These are phyloP conservation scores for Penicillium roqueforti DNA, from an alignment of 495 filamentous ascomycete genomes.

Conservation along the genomic window DNA sequence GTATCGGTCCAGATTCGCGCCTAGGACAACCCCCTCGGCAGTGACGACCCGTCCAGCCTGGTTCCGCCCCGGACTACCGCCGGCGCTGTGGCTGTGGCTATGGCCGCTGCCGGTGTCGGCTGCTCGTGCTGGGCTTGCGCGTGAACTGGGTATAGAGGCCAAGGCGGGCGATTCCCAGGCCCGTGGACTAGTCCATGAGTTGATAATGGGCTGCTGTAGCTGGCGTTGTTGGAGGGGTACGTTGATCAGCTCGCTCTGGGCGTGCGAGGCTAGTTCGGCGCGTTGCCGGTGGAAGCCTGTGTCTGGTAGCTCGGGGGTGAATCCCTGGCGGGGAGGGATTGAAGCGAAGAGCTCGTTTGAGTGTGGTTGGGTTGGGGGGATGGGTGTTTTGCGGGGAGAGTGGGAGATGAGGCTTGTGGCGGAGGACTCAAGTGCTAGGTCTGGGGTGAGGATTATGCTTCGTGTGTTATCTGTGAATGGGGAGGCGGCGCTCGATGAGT, in stretches of 20 bases:
- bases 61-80: background rate
- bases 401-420: conserved; percentile 1
- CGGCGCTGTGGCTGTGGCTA: background rate
- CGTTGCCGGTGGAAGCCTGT: conserved; percentile 30
- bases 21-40: conserved; percentile 26
- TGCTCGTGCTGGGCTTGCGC: background rate
- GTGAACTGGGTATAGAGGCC: background rate
- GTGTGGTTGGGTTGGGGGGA: background rate
- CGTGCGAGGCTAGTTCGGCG: conserved; percentile 26
- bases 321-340: conserved; percentile 5
- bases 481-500: background rate
- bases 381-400: background rate
- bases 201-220: background rate
- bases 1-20: conserved; percentile 27
- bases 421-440: background rate
- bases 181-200: background rate
- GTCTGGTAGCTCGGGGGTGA: conserved; percentile 30
- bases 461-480: background rate
- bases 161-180: background rate
- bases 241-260: conserved; percentile 36
- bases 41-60: conserved; percentile 20
- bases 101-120: background rate
- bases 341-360: conserved; percentile 7
- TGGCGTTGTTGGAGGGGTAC: conserved; percentile 18
- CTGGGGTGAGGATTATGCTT: background rate